Percentiles rank a stretch among this genome's conserved stretches.
Conservation (phyloP, 176 grass and related monocot species). For the Avena insularis region DNA sequence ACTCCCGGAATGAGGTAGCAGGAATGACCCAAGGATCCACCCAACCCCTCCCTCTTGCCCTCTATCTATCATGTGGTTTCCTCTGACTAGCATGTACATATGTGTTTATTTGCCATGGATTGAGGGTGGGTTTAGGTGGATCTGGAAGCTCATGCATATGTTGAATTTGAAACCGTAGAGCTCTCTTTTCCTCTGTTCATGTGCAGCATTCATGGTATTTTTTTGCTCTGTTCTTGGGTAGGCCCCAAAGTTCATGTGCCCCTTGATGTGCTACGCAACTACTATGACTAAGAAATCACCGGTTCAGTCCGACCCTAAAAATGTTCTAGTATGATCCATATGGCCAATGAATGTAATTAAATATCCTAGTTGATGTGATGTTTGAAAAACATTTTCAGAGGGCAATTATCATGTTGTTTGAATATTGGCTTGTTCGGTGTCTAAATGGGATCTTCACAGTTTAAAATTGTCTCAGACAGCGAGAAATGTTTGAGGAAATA, state of each 20-base stretch:
- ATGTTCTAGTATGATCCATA: not conserved
- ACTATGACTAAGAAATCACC: not conserved
- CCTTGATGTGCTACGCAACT: too few relatives aligned
- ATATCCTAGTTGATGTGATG: not conserved
- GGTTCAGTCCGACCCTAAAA: not conserved
- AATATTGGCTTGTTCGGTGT: not conserved
- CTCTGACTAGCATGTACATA: not conserved
- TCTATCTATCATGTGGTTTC: not conserved
- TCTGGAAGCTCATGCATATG: not conserved
- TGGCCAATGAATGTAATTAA: not conserved
- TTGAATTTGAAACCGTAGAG: not conserved
- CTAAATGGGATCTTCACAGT: not conserved
- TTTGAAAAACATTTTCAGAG: not conserved
- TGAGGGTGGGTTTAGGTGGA: not conserved
- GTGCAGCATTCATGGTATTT: not conserved
- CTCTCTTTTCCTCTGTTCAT: not conserved
- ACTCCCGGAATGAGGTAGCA: constrained; percentile 24
- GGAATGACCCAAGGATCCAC: not conserved
- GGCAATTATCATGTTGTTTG: not conserved
- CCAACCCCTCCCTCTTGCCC: not conserved
- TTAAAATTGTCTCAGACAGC: not conserved
- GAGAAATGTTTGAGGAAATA: not conserved
- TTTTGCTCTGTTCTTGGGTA: constrained; percentile 3
- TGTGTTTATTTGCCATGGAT: not conserved
- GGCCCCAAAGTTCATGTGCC: not conserved